These are phyloP conservation scores for Saccharomycopsis capsularis DNA, from an alignment of 805 yeast genomes.

Conservation along the genomic window DNA sequence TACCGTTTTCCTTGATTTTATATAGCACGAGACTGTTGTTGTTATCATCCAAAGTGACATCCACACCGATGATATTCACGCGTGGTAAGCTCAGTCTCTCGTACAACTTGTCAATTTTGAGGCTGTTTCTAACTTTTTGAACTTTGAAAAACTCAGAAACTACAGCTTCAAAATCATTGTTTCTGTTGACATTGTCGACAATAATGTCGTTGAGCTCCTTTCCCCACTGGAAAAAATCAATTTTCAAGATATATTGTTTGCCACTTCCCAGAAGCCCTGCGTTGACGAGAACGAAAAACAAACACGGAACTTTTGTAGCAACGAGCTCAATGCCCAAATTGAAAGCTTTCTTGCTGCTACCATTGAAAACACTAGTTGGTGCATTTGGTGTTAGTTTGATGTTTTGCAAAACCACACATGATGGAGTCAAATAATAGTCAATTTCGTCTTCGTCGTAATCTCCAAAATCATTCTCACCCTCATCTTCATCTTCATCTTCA, in stretches of 20 bases:
- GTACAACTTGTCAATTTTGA: slow-evolving; percentile 1
- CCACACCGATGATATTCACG: background rate
- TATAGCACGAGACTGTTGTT: background rate
- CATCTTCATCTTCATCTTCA: background rate
- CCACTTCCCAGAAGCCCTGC: background rate
- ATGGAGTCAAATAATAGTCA: slow-evolving; percentile 1
- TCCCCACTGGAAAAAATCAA: slow-evolving; percentile 11
- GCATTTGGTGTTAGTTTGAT: background rate
- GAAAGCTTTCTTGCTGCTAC: background rate
- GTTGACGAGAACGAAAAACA: slow-evolving; percentile 5
- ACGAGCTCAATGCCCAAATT: slow-evolving; percentile 1
- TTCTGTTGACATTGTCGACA: slow-evolving; percentile 30
- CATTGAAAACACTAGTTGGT: too few species aligned
- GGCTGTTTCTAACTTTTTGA: background rate
- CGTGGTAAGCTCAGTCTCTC: background rate
- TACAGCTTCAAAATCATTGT: slow-evolving; percentile 7
- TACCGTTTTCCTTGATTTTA: background rate
- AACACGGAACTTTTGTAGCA: background rate
- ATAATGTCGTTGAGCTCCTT: slow-evolving; percentile 28
- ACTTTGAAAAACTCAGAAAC: background rate
- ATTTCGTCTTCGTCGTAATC: slow-evolving; percentile 1
- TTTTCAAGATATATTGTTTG: slow-evolving; percentile 1
- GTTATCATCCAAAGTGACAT: background rate
- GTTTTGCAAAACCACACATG: slow-evolving; percentile 1
- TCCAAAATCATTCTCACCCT: background rate